Evolutionary conservation across 345 rosid genomes (phyloP).

Genomic region (Boechera retrofracta): DNA sequence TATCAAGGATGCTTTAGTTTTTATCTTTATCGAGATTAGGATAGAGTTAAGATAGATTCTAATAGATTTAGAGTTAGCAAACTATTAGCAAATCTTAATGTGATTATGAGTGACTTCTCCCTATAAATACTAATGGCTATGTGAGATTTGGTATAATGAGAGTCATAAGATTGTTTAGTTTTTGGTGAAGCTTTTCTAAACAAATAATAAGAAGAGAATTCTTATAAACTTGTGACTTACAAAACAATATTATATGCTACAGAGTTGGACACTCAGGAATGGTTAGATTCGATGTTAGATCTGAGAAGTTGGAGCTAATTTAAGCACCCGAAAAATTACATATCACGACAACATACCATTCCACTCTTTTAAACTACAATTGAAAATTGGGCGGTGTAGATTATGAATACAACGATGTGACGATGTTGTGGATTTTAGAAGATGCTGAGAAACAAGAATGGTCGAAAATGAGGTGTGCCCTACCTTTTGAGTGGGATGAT

Average conservation of each 20-base stretch:
- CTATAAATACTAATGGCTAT: too few species aligned
- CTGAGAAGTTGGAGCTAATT: background rate
- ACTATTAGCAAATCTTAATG: too few species aligned
- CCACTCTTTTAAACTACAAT: background rate
- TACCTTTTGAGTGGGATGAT: background rate
- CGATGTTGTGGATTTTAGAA: background rate
- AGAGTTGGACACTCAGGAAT: background rate
- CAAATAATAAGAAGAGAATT: too few species aligned
- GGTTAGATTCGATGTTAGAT: background rate
- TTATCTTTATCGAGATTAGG: too few species aligned
- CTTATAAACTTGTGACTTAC: too few species aligned
- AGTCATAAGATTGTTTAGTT: too few species aligned
- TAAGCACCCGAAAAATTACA: background rate
- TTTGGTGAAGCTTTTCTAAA: too few species aligned
- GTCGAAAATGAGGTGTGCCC: background rate
- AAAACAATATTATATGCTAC: background rate
- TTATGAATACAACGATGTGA: background rate
- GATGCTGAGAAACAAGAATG: slow-evolving; percentile 4
- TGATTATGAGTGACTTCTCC: too few species aligned
- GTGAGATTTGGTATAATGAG: too few species aligned
- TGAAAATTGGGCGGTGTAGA: background rate
- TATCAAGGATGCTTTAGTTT: too few species aligned
- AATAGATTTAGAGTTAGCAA: too few species aligned
- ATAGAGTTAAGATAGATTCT: too few species aligned
- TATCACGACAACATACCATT: background rate